phyloP scores from a whole-genome alignment of 1,284 basidiomycete species.

The Pulchroboletus neoregius region DNA sequence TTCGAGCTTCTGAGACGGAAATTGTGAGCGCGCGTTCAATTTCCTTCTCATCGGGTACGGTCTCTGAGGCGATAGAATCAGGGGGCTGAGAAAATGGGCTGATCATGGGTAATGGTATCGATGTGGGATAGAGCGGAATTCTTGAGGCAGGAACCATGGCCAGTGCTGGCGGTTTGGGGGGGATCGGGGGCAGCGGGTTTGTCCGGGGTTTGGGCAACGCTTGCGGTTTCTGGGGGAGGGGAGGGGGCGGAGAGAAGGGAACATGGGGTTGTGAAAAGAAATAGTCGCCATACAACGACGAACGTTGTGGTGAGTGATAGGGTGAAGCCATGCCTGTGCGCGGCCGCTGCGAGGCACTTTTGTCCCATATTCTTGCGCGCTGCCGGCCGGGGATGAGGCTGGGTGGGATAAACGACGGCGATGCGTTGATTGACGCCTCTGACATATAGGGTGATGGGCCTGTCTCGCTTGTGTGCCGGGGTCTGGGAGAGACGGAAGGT shows the following conservation, averaged over 20 bases:
- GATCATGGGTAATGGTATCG: constrained; percentile 27
- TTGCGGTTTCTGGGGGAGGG: constrained; percentile 35
- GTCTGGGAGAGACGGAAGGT: constrained; percentile 15
- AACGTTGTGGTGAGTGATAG: constrained; percentile 13
- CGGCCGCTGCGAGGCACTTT: constrained; percentile 9
- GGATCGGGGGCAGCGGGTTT: constrained; percentile 28
- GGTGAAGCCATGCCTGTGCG: constrained; percentile 9
- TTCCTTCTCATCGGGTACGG: constrained; percentile 30
- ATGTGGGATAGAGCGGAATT: constrained; percentile 32
- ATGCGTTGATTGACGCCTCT: not conserved
- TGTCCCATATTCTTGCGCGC: constrained; percentile 28
- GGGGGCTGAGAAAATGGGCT: constrained; percentile 12
- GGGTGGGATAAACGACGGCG: constrained; percentile 20
- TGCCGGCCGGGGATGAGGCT: constrained; percentile 29
- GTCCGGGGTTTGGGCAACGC: constrained; percentile 20
- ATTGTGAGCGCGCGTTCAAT: constrained; percentile 44
- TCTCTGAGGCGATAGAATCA: constrained; percentile 8
- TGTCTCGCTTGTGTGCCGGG: constrained; percentile 24
- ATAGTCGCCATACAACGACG: constrained; percentile 33
- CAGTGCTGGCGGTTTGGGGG: constrained; percentile 31
- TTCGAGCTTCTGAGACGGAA: constrained; percentile 48
- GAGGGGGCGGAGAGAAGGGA: constrained; percentile 29
- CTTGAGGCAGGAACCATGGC: constrained; percentile 16
- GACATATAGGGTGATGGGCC: constrained; percentile 1
- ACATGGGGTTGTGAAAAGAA: constrained; percentile 19